Conservation (phyloP, 768 basidiomycete species). For the Hygrocybe punicea region DNA sequence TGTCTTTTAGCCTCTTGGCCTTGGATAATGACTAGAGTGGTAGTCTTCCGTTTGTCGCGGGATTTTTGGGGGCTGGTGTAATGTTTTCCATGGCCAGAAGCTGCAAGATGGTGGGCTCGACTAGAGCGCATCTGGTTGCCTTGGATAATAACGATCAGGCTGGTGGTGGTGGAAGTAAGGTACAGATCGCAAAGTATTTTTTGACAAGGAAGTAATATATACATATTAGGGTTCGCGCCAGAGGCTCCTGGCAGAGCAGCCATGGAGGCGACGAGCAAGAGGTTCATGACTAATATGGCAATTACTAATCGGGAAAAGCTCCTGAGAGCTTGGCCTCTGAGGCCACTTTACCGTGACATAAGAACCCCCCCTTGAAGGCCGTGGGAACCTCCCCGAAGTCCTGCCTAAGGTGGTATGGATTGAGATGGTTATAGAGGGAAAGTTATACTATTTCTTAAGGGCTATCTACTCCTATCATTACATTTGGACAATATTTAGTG, state of each 20-base stretch:
- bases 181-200: no score
- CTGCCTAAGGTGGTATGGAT: background rate
- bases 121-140: background rate
- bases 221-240: no score
- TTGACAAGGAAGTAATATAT: no score
- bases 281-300: background rate
- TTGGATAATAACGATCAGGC: background rate
- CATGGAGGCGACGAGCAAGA: background rate
- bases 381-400: background rate
- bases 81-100: constrained; percentile 4
- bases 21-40: background rate
- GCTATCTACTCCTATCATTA: no score
- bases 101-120: background rate
- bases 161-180: background rate
- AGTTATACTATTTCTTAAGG: no score
- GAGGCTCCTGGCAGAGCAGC: no score
- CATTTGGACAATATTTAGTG: no score
- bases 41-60: background rate
- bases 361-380: background rate
- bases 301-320: background rate
- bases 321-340: background rate
- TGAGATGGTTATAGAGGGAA: no score
- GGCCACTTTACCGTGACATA: background rate
- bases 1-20: background rate
- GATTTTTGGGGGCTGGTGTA: constrained; percentile 4